Evolutionary conservation across 305 asterid species (phyloP).

Genomic region (Fraxinus paxiana): DNA sequence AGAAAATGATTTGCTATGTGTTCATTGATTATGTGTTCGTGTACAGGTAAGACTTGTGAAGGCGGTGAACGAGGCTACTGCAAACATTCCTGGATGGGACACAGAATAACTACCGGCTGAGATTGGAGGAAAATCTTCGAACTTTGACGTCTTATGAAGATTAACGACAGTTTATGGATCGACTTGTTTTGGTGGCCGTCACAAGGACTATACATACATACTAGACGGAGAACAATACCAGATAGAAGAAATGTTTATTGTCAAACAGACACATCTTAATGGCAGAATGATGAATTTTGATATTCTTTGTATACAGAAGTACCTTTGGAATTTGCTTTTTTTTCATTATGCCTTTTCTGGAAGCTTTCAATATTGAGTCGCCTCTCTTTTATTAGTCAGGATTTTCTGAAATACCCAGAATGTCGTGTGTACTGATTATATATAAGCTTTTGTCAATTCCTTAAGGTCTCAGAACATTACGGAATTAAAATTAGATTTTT

Average conservation of each 20-base stretch:
- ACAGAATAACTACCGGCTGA: constrained; percentile 25
- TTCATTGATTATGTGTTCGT: neutral
- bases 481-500: too few relatives aligned
- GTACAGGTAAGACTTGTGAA: constrained; percentile 68
- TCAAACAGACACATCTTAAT: neutral
- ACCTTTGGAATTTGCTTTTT: neutral
- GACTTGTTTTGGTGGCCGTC: neutral
- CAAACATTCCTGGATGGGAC: constrained; percentile 68
- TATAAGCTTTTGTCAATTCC: neutral
- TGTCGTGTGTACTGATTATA: neutral
- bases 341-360: neutral
- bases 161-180: neutral
- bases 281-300: neutral
- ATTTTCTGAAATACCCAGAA: neutral
- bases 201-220: neutral
- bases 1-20: neutral
- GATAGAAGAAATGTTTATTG: neutral
- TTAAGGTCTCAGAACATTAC: neutral
- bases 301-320: constrained; percentile 1
- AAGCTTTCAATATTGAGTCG: neutral
- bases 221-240: neutral
- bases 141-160: neutral
- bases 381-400: neutral
- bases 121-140: constrained; percentile 9
- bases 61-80: constrained; percentile 73